Evolutionary conservation across 2,329 filamentous ascomycete species (phyloP), one percentile per base, ranked within the genome.

Genomic region (Talaromyces amestolkiae): DNA sequence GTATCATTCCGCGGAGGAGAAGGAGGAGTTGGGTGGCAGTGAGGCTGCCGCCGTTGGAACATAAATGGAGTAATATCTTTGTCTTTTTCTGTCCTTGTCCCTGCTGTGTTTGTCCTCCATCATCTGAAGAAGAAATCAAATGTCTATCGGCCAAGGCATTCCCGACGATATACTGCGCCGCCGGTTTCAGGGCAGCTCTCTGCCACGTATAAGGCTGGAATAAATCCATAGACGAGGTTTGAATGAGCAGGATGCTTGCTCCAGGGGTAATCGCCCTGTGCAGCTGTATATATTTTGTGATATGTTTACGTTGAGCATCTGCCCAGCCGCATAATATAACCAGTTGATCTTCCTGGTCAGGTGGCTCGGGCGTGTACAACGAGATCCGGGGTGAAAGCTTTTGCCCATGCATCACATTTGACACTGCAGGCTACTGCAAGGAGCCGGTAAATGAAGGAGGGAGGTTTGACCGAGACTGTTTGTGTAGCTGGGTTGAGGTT

Each of bases 41-140:
- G 17, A 71, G 70, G 7, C 70, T 69, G 31, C 76, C 75, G 17
- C 75, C 76, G 64, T 77, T 77, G 10, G 74, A 77, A 65, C 76
- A 76, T 24, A 68, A 66, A 65, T 77, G 75, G 6, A 76, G 66
- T 11, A 76, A 27, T 3, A 74, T 24, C 3, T 70, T 61, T 27
- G 47, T 35, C n/a, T 39, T 41, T 15, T 37, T 37, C 45, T 22
- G 45, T 19, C 37, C 1, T 33, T 54, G 27, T 9, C 4, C 19
- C 9, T 43, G 35, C 17, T 33, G 37, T 31, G 15, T 58, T 37
- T 17, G 41, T 24, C 33, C 11, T 56, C 49, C 3, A 13, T 24
- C 31, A 15, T 19, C 31, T 5, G 51, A n/a, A 0, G 27, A 51
- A 31, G 27, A 53, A 53, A 15, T 7, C 13, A n/a, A 11, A 17